Percentiles rank a stretch among this genome's conserved stretches.
phyloP scores from a whole-genome alignment of 345 rosid species.

The Turnera subulata region DNA sequence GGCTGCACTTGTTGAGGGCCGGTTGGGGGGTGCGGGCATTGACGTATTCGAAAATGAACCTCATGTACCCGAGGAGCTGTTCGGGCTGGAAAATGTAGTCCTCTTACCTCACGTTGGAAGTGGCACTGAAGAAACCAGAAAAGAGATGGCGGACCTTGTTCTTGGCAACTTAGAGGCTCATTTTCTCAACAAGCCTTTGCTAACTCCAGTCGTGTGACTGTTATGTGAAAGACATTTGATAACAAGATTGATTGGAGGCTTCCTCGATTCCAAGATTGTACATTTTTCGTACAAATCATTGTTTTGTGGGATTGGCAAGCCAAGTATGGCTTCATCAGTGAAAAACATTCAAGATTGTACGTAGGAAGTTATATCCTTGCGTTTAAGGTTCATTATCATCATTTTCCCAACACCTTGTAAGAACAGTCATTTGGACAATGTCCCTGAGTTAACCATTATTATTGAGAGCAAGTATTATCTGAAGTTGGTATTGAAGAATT shows the following conservation, averaged over 20 bases:
- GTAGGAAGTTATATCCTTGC: too few relatives aligned
- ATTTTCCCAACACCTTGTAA: too few relatives aligned
- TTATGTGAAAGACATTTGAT: not conserved
- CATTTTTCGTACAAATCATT: too few relatives aligned
- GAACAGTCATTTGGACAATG: too few relatives aligned
- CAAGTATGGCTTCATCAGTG: too few relatives aligned
- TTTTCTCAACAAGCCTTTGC: constrained; percentile 11
- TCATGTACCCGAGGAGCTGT: constrained; percentile 40
- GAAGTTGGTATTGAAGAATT: too few relatives aligned
- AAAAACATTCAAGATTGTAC: too few relatives aligned
- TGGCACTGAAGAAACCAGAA: constrained; percentile 22
- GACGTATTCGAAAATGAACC: constrained; percentile 61
- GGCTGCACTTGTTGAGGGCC: constrained; percentile 51
- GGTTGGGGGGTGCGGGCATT: constrained; percentile 56
- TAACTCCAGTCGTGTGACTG: constrained; percentile 14
- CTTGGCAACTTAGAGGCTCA: constrained; percentile 19
- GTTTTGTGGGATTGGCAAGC: too few relatives aligned
- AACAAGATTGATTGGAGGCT: constrained; percentile 5
- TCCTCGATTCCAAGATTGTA: too few relatives aligned
- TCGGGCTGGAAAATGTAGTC: constrained; percentile 42
- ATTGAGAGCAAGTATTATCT: too few relatives aligned
- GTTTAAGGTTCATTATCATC: too few relatives aligned
- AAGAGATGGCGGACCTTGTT: constrained; percentile 21
- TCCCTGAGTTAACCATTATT: too few relatives aligned
- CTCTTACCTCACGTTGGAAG: constrained; percentile 54